Conservation (phyloP, 306 rosid species). For the Acacia melanoxylon region DNA sequence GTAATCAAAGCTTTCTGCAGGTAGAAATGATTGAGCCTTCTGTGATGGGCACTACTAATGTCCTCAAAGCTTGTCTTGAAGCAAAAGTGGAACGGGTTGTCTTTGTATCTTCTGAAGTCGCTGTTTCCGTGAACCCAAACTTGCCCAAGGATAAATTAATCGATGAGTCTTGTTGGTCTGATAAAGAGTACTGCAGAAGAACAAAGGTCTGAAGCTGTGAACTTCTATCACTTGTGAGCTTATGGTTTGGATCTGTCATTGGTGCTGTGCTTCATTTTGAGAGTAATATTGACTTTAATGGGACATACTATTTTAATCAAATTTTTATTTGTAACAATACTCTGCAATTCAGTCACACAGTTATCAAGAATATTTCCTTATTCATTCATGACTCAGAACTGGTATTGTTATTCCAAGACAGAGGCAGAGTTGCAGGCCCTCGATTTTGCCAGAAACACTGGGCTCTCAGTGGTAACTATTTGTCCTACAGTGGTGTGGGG, state of each 20-base stretch:
- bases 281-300: not conserved
- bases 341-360: too few species aligned
- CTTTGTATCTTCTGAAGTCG: conserved; percentile 35
- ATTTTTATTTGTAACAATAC: not conserved
- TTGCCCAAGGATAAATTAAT: conserved; percentile 32
- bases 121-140: conserved; percentile 22
- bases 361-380: not conserved
- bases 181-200: conserved; percentile 42
- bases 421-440: conserved; percentile 71
- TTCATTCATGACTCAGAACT: conserved; percentile 49
- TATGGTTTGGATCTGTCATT: conserved; percentile 3
- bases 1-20: conserved; percentile 33
- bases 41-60: conserved; percentile 61
- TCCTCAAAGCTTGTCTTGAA: conserved; percentile 43
- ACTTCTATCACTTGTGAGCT: not conserved
- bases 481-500: conserved; percentile 62
- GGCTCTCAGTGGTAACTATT: conserved; percentile 55
- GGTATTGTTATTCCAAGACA: conserved; percentile 61
- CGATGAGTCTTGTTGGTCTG: conserved; percentile 54
- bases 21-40: conserved; percentile 65
- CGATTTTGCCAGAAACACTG: conserved; percentile 53
- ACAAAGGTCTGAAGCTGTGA: conserved; percentile 27
- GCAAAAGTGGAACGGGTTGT: conserved; percentile 48
- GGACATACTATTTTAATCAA: not conserved
- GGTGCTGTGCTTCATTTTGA: not conserved